Conservation (phyloP, 768 basidiomycete genomes). For the Naganishia friedmannii region DNA sequence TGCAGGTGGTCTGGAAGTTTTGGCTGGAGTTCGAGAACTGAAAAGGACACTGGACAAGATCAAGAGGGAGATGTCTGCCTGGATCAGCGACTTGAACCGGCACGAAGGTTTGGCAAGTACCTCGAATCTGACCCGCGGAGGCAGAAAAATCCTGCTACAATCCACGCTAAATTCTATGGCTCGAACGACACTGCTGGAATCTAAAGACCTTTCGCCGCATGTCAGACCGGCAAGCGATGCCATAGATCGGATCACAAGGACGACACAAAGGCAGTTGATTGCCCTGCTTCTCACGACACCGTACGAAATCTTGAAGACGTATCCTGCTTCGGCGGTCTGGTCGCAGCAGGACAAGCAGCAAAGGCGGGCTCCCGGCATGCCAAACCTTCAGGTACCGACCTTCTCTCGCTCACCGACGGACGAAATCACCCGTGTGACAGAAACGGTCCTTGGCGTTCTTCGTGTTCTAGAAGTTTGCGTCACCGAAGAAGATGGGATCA, state of each 20-base stretch:
- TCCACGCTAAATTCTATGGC: slow-evolving; percentile 69
- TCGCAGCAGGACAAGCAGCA: slow-evolving; percentile 58
- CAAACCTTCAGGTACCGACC: slow-evolving; percentile 68
- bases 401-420: slow-evolving; percentile 92
- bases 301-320: slow-evolving; percentile 58
- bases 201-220: slow-evolving; percentile 5
- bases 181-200: slow-evolving; percentile 9
- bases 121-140: slow-evolving; percentile 57
- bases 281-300: slow-evolving; percentile 1
- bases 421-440: slow-evolving; percentile 79
- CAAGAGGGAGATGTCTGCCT: slow-evolving; percentile 60
- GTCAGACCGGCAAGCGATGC: slow-evolving; percentile 16
- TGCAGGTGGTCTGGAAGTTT: slow-evolving; percentile 82
- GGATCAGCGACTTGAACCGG: slow-evolving; percentile 4
- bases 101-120: slow-evolving; percentile 44
- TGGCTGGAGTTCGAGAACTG: slow-evolving; percentile 66
- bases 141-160: slow-evolving; percentile 69
- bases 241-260: neutral
- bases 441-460: slow-evolving; percentile 90
- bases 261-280: slow-evolving; percentile 7
- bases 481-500: slow-evolving; percentile 61
- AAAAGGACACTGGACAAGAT: slow-evolving; percentile 66
- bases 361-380: slow-evolving; percentile 48
- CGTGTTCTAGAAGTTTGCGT: slow-evolving; percentile 91
- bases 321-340: slow-evolving; percentile 71